These are phyloP conservation scores for Fusarium nematophilum DNA, from an alignment of 2,329 filamentous ascomycete species.

Conservation along the genomic window DNA sequence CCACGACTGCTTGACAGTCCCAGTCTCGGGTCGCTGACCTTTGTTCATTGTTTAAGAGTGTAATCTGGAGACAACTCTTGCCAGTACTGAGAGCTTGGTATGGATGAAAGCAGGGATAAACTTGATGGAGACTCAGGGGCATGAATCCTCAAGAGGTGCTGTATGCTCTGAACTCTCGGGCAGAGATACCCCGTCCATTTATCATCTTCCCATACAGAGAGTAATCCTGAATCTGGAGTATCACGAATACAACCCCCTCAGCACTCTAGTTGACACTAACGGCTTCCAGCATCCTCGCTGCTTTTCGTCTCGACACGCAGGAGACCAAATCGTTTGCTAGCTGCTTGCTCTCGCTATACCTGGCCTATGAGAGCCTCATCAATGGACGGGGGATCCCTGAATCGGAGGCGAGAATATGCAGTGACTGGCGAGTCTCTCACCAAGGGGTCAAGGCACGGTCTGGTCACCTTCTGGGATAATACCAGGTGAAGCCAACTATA, in stretches of 20 bases:
- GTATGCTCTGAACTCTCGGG: too few relatives aligned
- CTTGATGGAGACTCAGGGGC: too few relatives aligned
- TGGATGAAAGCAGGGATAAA: too few relatives aligned
- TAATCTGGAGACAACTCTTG: too few relatives aligned
- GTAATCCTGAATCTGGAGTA: background rate
- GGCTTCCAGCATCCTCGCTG: background rate
- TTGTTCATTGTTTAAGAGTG: too few relatives aligned
- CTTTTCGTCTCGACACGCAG: background rate
- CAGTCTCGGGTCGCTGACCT: background rate
- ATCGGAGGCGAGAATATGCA: constrained; percentile 3
- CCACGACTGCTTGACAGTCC: background rate
- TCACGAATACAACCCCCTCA: background rate
- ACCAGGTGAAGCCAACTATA: too few relatives aligned
- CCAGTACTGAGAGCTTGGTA: too few relatives aligned
- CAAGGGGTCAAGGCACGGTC: too few relatives aligned
- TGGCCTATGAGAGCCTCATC: background rate
- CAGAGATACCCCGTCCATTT: too few relatives aligned
- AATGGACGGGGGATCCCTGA: constrained; percentile 14
- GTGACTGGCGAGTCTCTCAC: background rate
- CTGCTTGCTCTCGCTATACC: background rate
- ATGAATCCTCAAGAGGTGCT: too few relatives aligned
- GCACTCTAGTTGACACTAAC: background rate
- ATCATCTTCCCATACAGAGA: background rate
- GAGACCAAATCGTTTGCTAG: constrained; percentile 11
- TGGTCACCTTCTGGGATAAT: too few relatives aligned